Percentiles rank a stretch among this genome's conserved stretches.
phyloP scores from a whole-genome alignment of 2,329 filamentous ascomycete species.

The Xylaria sp. region DNA sequence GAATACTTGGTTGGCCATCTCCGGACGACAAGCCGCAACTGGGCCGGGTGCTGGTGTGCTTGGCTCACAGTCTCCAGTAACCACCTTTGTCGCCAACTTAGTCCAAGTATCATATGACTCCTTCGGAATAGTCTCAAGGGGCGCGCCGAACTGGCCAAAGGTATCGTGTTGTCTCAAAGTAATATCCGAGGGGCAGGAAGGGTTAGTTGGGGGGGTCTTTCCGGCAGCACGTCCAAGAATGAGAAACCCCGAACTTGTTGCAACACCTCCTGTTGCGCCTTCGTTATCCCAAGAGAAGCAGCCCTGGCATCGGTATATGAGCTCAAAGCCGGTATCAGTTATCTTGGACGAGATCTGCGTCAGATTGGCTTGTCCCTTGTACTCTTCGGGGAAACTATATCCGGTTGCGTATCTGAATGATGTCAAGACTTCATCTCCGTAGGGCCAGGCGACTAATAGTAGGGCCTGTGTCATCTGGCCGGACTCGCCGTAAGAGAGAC shows the following conservation, averaged over 20 bases:
- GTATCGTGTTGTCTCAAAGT: constrained; percentile 60
- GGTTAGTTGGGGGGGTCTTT: constrained; percentile 48
- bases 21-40: constrained; percentile 29
- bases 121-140: constrained; percentile 40
- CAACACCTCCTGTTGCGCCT: constrained; percentile 50
- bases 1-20: constrained; percentile 49
- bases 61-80: constrained; percentile 45
- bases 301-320: constrained; percentile 68
- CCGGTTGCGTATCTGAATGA: constrained; percentile 64
- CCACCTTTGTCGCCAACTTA: constrained; percentile 49
- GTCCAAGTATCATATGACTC: constrained; percentile 51
- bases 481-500: constrained; percentile 41
- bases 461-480: constrained; percentile 44
- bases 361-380: constrained; percentile 66
- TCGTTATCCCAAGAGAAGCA: constrained; percentile 62
- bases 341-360: constrained; percentile 65
- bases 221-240: constrained; percentile 63
- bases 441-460: constrained; percentile 63
- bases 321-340: constrained; percentile 62
- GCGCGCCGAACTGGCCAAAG: constrained; percentile 59
- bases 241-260: constrained; percentile 51
- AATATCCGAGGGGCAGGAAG: constrained; percentile 51
- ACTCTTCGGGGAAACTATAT: constrained; percentile 63
- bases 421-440: constrained; percentile 59
- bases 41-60: constrained; percentile 28